phyloP scores from a whole-genome alignment of 2,329 filamentous ascomycete species.

The Sordariomycetes sp. region DNA sequence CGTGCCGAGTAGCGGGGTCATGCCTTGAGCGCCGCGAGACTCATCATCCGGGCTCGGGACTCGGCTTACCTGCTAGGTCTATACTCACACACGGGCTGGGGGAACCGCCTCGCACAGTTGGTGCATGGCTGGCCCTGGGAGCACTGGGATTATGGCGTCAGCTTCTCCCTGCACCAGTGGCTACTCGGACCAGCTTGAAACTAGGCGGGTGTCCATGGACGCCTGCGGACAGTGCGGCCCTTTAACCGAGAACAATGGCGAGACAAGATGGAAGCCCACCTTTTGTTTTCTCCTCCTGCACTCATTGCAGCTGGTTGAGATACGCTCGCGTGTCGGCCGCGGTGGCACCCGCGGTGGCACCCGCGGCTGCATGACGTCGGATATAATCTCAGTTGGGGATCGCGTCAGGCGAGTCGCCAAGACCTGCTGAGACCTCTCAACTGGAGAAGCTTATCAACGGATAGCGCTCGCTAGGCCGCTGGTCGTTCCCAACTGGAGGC shows the following conservation, averaged over 20 bases:
- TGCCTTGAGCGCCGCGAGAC: neutral
- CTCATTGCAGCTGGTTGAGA: conserved; percentile 31
- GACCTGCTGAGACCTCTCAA: neutral
- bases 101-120: conserved; percentile 38
- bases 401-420: neutral
- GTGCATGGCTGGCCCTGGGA: conserved; percentile 39
- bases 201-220: neutral
- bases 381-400: conserved; percentile 13
- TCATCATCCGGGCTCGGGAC: neutral
- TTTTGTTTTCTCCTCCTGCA: conserved; percentile 38
- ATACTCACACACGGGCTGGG: conserved; percentile 36
- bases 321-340: conserved; percentile 1
- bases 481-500: too few species aligned
- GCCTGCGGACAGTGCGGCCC: neutral
- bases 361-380: conserved; percentile 17
- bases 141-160: conserved; percentile 22
- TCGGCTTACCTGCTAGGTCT: conserved; percentile 13
- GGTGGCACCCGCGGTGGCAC: conserved; percentile 2
- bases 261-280: conserved; percentile 15
- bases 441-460: neutral
- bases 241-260: neutral
- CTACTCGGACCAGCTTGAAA: neutral
- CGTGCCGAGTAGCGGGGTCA: neutral
- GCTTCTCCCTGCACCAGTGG: neutral
- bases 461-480: too few species aligned